Evolutionary conservation across 495 filamentous ascomycete species (phyloP), one percentile per base, ranked within the genome.

Genomic region (Aspergillus funiculosus): DNA sequence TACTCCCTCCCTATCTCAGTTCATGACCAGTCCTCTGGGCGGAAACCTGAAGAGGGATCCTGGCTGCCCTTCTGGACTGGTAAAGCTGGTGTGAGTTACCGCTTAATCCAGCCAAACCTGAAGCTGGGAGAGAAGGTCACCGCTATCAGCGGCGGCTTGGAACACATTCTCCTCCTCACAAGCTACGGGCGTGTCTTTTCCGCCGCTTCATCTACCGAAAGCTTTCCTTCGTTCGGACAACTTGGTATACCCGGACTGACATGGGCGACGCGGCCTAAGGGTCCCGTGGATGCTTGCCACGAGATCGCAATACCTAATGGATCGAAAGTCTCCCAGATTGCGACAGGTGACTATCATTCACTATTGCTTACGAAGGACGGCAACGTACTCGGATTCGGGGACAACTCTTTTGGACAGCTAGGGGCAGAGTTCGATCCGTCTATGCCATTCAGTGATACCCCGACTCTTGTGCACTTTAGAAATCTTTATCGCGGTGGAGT

Each of bases 141-240:
- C 0, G 67, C 84, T 20, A 79, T 98, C 37, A 72, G 77, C 34
- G 79, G 82, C 42, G 91, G 92, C 10, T 67, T 84, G 32, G 89
- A 97, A 51, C 91, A 97, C 62, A 81, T 81, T 41, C 71, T 96
- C 1, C 68, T 98, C 21, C 73, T 95, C 20, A 95, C 91, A n/a
- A 87, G 79, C 38, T 76, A 72, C 17, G 92, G 92, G 19, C 83
- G 91, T 34, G 76, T 95, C 13, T 96, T 94, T 67, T 83, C 87
- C 8, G 82, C 85, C 9, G 92, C 88, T 3, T 76, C 87, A 6
- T 85, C 84, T 40, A 81, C 84, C 24, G 78, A 82, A 39, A 72
- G 78, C 32, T 97, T 86, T 54, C 92, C 92, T 6, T 75, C 77
- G 4, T 79, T 77, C 43, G 92, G 92, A 24, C 90, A 98, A 62